These are phyloP conservation scores for Heliosperma pusillum DNA, from an alignment of 148 eudicot genomes.

Conservation along the genomic window DNA sequence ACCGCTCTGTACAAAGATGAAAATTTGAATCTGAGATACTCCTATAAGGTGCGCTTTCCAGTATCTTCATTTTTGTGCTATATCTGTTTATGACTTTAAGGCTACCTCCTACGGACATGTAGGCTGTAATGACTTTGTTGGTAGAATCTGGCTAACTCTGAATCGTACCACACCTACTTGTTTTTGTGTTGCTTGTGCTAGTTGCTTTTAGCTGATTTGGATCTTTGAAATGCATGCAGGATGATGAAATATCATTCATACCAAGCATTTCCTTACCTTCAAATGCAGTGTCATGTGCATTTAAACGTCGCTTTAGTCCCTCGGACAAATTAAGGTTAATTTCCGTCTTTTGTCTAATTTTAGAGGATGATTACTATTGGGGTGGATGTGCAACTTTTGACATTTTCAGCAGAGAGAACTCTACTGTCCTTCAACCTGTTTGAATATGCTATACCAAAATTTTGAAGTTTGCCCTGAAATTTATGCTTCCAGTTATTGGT, in stretches of 20 bases:
- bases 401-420: background rate
- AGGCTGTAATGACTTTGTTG: conserved; percentile 3
- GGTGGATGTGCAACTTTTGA: background rate
- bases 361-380: background rate
- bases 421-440: background rate
- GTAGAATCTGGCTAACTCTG: background rate
- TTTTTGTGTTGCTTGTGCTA: background rate
- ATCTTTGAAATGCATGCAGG: conserved; percentile 30
- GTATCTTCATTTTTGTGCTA: conserved; percentile 10
- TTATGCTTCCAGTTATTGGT: conserved; percentile 64
- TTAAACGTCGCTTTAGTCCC: conserved; percentile 81
- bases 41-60: conserved; percentile 64
- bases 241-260: conserved; percentile 73
- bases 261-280: conserved; percentile 85
- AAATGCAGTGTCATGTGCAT: conserved; percentile 75
- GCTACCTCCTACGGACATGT: background rate
- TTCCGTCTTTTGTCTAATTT: conserved; percentile 18
- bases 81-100: background rate
- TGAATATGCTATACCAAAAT: background rate
- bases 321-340: conserved; percentile 89
- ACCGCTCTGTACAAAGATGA: conserved; percentile 69
- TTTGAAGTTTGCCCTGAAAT: background rate
- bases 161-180: background rate
- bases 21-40: conserved; percentile 63
- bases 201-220: conserved; percentile 1